A percentile compares a stretch with the other conserved stretches of the same genome.
Evolutionary conservation across 441 rosid genomes (phyloP).

Genomic region (Croton laevigatus): DNA sequence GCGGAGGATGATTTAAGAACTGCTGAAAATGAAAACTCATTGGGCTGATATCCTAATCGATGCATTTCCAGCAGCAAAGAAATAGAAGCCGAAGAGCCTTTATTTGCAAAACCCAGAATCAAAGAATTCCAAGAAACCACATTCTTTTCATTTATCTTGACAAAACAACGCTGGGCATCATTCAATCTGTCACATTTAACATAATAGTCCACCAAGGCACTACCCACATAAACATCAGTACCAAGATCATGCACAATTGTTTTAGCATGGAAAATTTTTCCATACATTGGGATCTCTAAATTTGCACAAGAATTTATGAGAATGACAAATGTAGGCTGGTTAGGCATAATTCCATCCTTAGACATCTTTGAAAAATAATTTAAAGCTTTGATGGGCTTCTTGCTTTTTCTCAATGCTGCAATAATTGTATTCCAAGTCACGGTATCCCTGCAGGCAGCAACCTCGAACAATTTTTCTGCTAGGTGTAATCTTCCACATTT

Average conservation of each 20-base stretch:
- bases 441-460: constrained; percentile 37
- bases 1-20: constrained; percentile 41
- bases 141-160: constrained; percentile 51
- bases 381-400: constrained; percentile 45
- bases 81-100: constrained; percentile 31
- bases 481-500: constrained; percentile 39
- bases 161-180: constrained; percentile 54
- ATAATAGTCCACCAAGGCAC: constrained; percentile 68
- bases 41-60: constrained; percentile 50
- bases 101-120: constrained; percentile 57
- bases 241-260: constrained; percentile 40
- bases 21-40: constrained; percentile 68
- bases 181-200: constrained; percentile 51
- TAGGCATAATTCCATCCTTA: constrained; percentile 36
- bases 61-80: constrained; percentile 55
- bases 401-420: constrained; percentile 45
- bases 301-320: constrained; percentile 45
- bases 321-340: constrained; percentile 50
- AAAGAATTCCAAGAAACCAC: constrained; percentile 77
- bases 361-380: constrained; percentile 43
- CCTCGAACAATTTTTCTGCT: constrained; percentile 51
- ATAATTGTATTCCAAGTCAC: constrained; percentile 75
- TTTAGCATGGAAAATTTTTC: constrained; percentile 55
- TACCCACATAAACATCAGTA: constrained; percentile 53
- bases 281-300: constrained; percentile 35